These are phyloP conservation scores for Yamadazyma taylorii DNA, from an alignment of 1,139 yeast species.

Conservation along the genomic window DNA sequence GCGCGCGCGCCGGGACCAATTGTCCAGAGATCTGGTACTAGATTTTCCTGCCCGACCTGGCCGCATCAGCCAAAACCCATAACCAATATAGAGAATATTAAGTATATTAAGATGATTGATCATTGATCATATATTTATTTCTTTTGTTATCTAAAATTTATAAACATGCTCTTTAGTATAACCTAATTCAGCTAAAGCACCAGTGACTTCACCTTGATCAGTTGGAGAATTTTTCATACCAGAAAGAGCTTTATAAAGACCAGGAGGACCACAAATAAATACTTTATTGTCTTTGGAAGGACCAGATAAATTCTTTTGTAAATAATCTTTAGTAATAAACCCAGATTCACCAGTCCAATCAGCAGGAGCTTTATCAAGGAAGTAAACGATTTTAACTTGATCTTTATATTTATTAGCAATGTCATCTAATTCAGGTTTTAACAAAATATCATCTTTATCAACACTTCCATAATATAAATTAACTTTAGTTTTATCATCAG, in stretches of 20 bases:
- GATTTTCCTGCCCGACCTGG: too few relatives aligned
- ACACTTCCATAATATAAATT: slow-evolving; percentile 77
- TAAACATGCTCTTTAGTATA: slow-evolving; percentile 84
- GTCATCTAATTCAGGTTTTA: slow-evolving; percentile 76
- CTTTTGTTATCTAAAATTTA: slow-evolving; percentile 61
- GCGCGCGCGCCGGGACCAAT: too few relatives aligned
- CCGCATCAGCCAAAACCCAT: too few relatives aligned
- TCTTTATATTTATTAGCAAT: slow-evolving; percentile 60
- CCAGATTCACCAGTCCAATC: slow-evolving; percentile 84
- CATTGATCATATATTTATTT: neutral
- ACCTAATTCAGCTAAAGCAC: slow-evolving; percentile 85
- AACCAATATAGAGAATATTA: too few relatives aligned
- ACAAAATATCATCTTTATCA: slow-evolving; percentile 72
- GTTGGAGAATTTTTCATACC: slow-evolving; percentile 83
- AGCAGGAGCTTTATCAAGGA: slow-evolving; percentile 62
- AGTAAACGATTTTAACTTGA: slow-evolving; percentile 69
- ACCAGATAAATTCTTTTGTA: slow-evolving; percentile 65
- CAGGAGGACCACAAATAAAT: slow-evolving; percentile 92
- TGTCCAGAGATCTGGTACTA: too few relatives aligned
- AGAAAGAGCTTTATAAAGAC: slow-evolving; percentile 46
- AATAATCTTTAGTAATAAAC: slow-evolving; percentile 74
- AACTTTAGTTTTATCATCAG: slow-evolving; percentile 75
- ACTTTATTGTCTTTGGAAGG: slow-evolving; percentile 66
- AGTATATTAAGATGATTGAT: too few relatives aligned
- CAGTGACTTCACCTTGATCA: slow-evolving; percentile 94